These are phyloP conservation scores for Chaetomidium leptoderma DNA, from an alignment of 495 filamentous ascomycete species.

Conservation along the genomic window DNA sequence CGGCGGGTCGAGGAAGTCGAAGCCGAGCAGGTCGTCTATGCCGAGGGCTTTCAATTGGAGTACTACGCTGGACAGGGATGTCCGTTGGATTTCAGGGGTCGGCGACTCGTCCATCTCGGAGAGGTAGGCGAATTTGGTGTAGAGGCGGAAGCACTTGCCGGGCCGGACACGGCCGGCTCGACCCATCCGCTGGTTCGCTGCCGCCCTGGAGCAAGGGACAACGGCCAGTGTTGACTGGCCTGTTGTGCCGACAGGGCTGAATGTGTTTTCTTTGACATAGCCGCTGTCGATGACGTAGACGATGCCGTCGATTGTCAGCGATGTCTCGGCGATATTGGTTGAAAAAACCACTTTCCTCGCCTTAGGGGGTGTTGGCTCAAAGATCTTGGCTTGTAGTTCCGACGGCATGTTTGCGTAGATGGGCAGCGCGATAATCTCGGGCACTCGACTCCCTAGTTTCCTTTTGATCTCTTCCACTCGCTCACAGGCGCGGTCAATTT, in stretches of 20 bases:
- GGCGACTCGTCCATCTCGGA: constrained; percentile 93
- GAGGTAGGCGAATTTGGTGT: constrained; percentile 91
- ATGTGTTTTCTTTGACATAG: constrained; percentile 94
- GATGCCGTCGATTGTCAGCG: constrained; percentile 84
- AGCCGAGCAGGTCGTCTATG: constrained; percentile 89
- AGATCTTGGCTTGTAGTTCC: constrained; percentile 82
- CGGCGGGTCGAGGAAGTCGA: constrained; percentile 96
- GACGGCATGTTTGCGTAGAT: constrained; percentile 88
- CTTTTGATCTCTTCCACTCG: constrained; percentile 74
- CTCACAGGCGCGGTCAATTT: constrained; percentile 80
- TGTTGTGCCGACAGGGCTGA: constrained; percentile 69
- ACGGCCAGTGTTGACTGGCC: constrained; percentile 91
- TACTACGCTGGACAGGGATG: constrained; percentile 79
- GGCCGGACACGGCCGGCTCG: constrained; percentile 90
- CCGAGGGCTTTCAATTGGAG: constrained; percentile 85
- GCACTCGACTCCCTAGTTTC: constrained; percentile 77
- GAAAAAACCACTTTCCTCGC: constrained; percentile 83
- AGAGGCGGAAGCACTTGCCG: constrained; percentile 91
- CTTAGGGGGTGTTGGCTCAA: constrained; percentile 77
- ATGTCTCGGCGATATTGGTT: constrained; percentile 88
- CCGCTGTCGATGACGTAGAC: constrained; percentile 90
- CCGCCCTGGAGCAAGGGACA: constrained; percentile 88
- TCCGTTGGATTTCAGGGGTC: constrained; percentile 90
- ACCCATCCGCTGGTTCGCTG: constrained; percentile 87
- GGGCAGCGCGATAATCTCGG: constrained; percentile 79